Evolutionary conservation across 768 basidiomycete species (phyloP).

Genomic region (Hypsizygus marmoreus): DNA sequence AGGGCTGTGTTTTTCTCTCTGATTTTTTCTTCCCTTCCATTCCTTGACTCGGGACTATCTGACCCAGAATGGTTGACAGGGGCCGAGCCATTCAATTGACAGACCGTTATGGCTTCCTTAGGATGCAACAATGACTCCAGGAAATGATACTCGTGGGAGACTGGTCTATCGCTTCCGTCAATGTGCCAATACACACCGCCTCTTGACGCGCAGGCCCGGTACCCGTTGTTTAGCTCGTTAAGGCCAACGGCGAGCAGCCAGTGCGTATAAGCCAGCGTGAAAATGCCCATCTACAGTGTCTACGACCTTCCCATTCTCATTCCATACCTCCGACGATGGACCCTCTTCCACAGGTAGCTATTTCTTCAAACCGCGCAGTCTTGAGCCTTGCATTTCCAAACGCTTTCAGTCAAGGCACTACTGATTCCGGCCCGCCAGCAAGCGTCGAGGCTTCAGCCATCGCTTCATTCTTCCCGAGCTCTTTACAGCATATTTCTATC

Average conservation of each 20-base stretch:
- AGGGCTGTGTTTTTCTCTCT: not conserved
- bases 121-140: no score
- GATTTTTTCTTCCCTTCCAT: not conserved
- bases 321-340: not conserved
- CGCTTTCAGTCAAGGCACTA: not conserved
- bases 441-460: not conserved
- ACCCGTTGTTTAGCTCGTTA: no score
- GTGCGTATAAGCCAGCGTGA: constrained; percentile 3
- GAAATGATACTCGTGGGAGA: no score
- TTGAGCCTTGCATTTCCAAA: not conserved
- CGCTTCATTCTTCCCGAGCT: not conserved
- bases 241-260: no score
- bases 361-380: not conserved
- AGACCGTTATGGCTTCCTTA: no score
- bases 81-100: no score
- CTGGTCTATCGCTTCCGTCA: no score
- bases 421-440: not conserved
- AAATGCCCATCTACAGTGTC: constrained; percentile 2
- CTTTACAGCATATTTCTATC: not conserved
- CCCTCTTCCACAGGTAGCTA: not conserved
- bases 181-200: no score
- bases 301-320: not conserved
- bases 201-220: no score
- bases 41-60: no score
- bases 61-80: no score